These are phyloP conservation scores for Acarospora socialis DNA, from an alignment of 2,329 filamentous ascomycete species.

Conservation along the genomic window DNA sequence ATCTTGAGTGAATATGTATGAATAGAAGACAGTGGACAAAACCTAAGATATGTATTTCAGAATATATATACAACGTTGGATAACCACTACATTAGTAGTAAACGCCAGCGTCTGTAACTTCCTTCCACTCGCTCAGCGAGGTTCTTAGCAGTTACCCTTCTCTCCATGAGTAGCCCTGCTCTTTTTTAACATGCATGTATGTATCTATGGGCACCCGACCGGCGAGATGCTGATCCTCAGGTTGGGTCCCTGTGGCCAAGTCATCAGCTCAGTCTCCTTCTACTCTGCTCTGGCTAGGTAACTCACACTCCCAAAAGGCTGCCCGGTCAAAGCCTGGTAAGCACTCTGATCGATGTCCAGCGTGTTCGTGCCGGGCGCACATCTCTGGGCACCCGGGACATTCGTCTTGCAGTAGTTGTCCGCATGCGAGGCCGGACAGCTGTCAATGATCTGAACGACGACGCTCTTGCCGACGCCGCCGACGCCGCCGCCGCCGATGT, in stretches of 20 bases:
- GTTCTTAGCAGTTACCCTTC: too few species aligned
- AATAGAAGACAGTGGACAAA: too few species aligned
- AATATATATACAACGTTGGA: too few species aligned
- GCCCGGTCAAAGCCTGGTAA: conserved; percentile 10
- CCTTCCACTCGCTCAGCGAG: too few species aligned
- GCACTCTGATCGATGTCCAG: conserved; percentile 12
- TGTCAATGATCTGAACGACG: conserved; percentile 13
- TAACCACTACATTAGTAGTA: too few species aligned
- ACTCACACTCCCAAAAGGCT: conserved; percentile 10
- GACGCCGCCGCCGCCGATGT: not conserved
- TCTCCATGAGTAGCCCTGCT: too few species aligned
- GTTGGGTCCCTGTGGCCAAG: too few species aligned
- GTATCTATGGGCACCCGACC: conserved; percentile 3
- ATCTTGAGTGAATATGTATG: too few species aligned
- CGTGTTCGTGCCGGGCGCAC: conserved; percentile 8
- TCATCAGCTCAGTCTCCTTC: too few species aligned
- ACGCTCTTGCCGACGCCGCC: conserved; percentile 9
- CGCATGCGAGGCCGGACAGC: conserved; percentile 8
- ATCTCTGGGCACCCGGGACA: conserved; percentile 5
- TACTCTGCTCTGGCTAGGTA: not conserved
- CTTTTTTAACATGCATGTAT: too few species aligned
- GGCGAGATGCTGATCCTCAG: conserved; percentile 3
- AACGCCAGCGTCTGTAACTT: too few species aligned
- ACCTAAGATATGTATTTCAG: too few species aligned
- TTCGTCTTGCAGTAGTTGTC: conserved; percentile 12